Evolutionary conservation across 352 stramenopile genomes (phyloP).

Genomic region (Globisporangium acanthophoron): DNA sequence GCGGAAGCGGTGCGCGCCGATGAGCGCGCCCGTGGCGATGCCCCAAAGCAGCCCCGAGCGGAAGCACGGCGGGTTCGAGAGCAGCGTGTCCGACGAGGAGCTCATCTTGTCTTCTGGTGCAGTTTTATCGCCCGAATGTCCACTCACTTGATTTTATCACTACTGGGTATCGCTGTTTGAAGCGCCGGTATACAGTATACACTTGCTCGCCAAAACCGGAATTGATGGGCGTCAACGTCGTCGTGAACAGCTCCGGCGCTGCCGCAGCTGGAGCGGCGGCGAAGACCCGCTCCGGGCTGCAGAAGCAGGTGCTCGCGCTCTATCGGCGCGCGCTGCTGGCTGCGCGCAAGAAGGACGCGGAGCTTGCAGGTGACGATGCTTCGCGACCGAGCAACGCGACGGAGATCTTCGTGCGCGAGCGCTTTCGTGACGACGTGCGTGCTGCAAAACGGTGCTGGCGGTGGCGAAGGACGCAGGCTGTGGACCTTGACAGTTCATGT

Average conservation of each 20-base stretch:
- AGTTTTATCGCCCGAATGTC: too few relatives aligned
- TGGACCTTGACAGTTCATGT: neutral
- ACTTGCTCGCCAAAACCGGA: too few relatives aligned
- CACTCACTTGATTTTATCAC: neutral
- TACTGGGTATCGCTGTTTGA: too few relatives aligned
- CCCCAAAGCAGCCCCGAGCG: slow-evolving; percentile 75
- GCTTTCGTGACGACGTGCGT: slow-evolving; percentile 70
- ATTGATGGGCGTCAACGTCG: neutral
- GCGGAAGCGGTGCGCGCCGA: slow-evolving; percentile 69
- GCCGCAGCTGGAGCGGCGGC: slow-evolving; percentile 4
- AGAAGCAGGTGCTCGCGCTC: slow-evolving; percentile 70
- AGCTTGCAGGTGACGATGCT: slow-evolving; percentile 15
- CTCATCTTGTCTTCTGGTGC: neutral
- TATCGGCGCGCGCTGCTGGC: slow-evolving; percentile 60
- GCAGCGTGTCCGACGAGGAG: slow-evolving; percentile 29
- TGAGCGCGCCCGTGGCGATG: slow-evolving; percentile 47
- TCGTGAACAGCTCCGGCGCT: slow-evolving; percentile 18
- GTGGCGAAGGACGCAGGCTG: neutral
- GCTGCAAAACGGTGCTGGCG: neutral
- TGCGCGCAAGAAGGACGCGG: slow-evolving; percentile 51
- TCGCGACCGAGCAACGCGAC: slow-evolving; percentile 13
- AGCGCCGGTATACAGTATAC: too few relatives aligned
- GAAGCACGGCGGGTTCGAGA: slow-evolving; percentile 78
- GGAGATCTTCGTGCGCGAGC: slow-evolving; percentile 59
- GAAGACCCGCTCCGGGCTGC: slow-evolving; percentile 58